Percentiles rank a stretch among this genome's conserved stretches.
phyloP scores from a whole-genome alignment of 2,329 filamentous ascomycete species.

The Cercospora nicotianae region DNA sequence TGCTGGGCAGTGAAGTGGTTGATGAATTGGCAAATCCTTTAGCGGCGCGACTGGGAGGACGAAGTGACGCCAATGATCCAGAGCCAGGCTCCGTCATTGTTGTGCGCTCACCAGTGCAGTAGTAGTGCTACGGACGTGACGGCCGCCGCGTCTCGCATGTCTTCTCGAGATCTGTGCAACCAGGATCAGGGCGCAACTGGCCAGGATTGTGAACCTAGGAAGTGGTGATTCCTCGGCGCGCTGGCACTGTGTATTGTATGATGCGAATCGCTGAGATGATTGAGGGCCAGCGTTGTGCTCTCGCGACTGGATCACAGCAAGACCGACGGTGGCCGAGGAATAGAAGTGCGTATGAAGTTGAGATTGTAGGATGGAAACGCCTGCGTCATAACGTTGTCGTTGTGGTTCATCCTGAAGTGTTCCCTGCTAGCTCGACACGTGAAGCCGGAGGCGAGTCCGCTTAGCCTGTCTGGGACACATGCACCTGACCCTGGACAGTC shows the following conservation, averaged over 20 bases:
- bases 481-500: background rate
- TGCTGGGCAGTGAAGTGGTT: conserved; percentile 33
- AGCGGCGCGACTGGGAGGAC: conserved; percentile 28
- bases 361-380: background rate
- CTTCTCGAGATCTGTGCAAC: conserved; percentile 4
- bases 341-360: background rate
- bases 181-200: background rate
- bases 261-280: background rate
- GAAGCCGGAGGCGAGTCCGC: background rate
- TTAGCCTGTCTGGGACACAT: background rate
- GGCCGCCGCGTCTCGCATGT: conserved; percentile 1
- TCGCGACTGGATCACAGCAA: background rate
- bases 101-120: background rate
- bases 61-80: background rate
- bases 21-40: conserved; percentile 34
- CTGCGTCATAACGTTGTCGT: conserved; percentile 5
- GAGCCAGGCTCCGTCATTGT: background rate
- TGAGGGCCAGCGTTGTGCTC: background rate
- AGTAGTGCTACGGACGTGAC: background rate
- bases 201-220: background rate
- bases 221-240: background rate
- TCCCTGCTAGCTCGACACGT: conserved; percentile 1
- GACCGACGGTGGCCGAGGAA: background rate
- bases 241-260: background rate
- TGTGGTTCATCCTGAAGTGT: background rate